A percentile compares a stretch with the other conserved stretches of the same genome.
These are phyloP conservation scores for Scutellaria minor DNA, from an alignment of 257 asterid genomes.

Conservation along the genomic window DNA sequence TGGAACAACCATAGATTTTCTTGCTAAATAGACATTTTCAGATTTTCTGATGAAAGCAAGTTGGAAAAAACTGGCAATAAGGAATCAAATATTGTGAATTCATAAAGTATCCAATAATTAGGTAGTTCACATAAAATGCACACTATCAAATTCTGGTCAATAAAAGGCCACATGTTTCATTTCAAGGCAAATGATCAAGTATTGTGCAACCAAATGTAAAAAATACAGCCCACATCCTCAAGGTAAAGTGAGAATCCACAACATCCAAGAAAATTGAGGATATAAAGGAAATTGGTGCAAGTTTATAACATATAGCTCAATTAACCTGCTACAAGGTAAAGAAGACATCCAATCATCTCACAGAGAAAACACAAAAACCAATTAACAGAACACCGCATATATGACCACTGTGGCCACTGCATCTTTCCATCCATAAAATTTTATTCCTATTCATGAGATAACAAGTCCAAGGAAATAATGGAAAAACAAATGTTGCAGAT, in stretches of 20 bases:
- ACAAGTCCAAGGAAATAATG: background rate
- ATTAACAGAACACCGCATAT: no score
- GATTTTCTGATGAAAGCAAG: background rate
- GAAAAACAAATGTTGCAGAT: background rate
- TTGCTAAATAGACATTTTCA: background rate
- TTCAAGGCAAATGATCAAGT: constrained; percentile 4
- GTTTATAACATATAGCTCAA: background rate
- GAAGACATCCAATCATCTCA: no score
- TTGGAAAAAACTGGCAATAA: background rate
- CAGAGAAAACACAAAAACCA: no score
- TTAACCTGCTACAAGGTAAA: no score
- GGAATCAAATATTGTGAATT: background rate
- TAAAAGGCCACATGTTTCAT: constrained; percentile 9
- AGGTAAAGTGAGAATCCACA: constrained; percentile 8
- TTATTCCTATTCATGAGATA: background rate
- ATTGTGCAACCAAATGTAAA: constrained; percentile 11
- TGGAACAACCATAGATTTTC: background rate
- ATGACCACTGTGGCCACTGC: no score
- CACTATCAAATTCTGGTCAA: background rate
- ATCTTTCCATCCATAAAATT: background rate
- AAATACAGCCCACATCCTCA: background rate
- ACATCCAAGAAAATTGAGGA: background rate
- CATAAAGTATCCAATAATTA: background rate
- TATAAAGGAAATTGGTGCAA: constrained; percentile 4
- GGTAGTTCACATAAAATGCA: background rate